phyloP scores from a whole-genome alignment of 2,329 filamentous ascomycete genomes.

The Rhynchosporium agropyri region DNA sequence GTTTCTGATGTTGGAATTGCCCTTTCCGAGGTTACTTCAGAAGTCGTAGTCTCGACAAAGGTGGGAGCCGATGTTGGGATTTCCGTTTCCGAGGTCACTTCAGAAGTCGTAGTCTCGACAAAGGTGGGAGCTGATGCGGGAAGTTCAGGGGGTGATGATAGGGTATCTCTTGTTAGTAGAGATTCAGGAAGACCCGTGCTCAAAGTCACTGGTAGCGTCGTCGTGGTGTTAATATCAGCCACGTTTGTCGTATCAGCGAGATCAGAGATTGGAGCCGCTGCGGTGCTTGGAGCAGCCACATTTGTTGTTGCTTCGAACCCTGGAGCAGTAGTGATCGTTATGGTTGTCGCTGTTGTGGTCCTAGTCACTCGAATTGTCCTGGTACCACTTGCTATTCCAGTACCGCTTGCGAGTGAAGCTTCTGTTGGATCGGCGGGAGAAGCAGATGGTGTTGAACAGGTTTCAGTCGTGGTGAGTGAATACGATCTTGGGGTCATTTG shows the following conservation, averaged over 20 bases:
- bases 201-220: background rate
- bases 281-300: constrained; percentile 27
- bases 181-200: background rate
- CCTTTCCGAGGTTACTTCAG: background rate
- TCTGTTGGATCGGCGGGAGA: background rate
- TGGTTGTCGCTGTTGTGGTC: constrained; percentile 11
- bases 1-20: background rate
- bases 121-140: background rate
- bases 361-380: constrained; percentile 5
- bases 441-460: background rate
- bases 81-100: background rate
- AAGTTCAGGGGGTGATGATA: background rate
- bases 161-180: background rate
- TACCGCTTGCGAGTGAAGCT: background rate
- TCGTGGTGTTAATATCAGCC: constrained; percentile 26
- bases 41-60: too few relatives aligned
- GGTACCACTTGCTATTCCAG: background rate
- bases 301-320: background rate
- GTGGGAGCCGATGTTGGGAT: too few relatives aligned
- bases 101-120: background rate
- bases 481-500: too few relatives aligned
- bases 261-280: constrained; percentile 11
- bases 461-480: too few relatives aligned
- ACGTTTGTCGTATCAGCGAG: constrained; percentile 3
- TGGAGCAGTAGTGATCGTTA: constrained; percentile 1